Conservation (phyloP, 768 basidiomycete genomes). For the Fomitopsis pulvina region DNA sequence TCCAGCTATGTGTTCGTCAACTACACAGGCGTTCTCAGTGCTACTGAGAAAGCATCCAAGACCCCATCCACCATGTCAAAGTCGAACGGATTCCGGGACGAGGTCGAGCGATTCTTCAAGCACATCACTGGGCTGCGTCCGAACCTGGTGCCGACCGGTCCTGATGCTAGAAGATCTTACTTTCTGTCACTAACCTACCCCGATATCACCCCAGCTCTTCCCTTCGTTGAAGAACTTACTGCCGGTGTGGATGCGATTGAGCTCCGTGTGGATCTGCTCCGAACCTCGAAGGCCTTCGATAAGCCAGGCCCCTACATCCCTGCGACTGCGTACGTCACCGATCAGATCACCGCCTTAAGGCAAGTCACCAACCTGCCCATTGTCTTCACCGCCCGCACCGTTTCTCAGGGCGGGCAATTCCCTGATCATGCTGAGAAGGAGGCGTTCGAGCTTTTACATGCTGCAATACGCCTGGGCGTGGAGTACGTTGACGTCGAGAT, state of each 20-base stretch:
- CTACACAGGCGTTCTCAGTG: conserved; percentile 36
- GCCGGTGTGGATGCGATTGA: conserved; percentile 90
- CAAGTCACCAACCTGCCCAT: conserved; percentile 76
- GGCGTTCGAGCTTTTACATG: conserved; percentile 66
- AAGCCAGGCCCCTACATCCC: conserved; percentile 53
- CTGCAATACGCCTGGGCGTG: conserved; percentile 76
- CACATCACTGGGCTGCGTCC: conserved; percentile 72
- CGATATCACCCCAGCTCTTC: conserved; percentile 66
- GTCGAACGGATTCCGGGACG: conserved; percentile 40
- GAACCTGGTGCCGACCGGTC: conserved; percentile 55
- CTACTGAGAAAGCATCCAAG: not conserved
- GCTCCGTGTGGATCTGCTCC: conserved; percentile 87
- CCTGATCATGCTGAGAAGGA: conserved; percentile 71
- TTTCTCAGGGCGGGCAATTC: conserved; percentile 87
- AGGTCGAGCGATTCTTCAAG: conserved; percentile 80
- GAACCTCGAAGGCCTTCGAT: conserved; percentile 39
- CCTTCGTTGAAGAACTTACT: conserved; percentile 63
- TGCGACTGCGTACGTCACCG: conserved; percentile 62
- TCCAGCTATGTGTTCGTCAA: conserved; percentile 83
- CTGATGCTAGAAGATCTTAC: conserved; percentile 62
- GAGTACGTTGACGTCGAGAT: conserved; percentile 95
- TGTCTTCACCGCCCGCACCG: conserved; percentile 86
- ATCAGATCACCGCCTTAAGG: conserved; percentile 76
- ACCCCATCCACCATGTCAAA: conserved; percentile 5
- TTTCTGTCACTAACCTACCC: conserved; percentile 94